Percentiles rank a stretch among this genome's conserved stretches.
phyloP scores from a whole-genome alignment of 805 yeast genomes.

The Lachancea meyersii region DNA sequence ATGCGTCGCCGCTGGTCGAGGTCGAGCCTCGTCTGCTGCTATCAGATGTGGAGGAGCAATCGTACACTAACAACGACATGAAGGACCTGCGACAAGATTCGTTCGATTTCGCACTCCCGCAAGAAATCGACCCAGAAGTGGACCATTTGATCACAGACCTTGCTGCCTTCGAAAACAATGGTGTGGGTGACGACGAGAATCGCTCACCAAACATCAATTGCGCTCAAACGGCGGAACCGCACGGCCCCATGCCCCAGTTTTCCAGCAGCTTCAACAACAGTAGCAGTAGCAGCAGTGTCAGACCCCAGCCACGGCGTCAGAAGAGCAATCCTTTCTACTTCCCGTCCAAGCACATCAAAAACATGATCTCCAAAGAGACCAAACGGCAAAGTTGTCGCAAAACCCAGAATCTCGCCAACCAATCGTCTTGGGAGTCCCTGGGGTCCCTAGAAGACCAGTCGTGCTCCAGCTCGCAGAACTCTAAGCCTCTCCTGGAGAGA shows the following conservation, averaged over 20 bases:
- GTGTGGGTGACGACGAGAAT: background rate
- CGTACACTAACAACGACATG: too few species aligned
- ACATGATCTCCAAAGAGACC: slow-evolving; percentile 11
- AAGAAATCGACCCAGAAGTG: too few species aligned
- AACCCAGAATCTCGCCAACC: background rate
- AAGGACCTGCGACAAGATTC: too few species aligned
- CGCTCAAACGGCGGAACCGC: background rate
- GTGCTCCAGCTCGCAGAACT: background rate
- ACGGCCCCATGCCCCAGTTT: too few species aligned
- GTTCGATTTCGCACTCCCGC: too few species aligned
- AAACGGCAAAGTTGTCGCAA: slow-evolving; percentile 3
- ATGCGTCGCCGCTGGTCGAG: background rate
- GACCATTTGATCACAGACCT: too few species aligned
- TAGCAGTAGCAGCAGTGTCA: background rate
- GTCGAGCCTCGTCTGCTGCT: background rate
- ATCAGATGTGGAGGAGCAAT: background rate
- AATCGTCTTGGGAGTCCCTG: background rate
- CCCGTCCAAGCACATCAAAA: slow-evolving; percentile 17
- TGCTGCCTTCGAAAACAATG: too few species aligned
- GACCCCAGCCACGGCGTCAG: slow-evolving; percentile 12
- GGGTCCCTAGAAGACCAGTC: background rate
- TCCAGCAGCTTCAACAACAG: background rate
- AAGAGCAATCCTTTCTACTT: slow-evolving; percentile 19
- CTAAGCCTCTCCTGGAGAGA: slow-evolving; percentile 8
- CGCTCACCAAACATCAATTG: background rate